Percentiles rank a stretch among this genome's conserved stretches.
These are phyloP conservation scores for Phialophora chinensis DNA, from an alignment of 2,329 filamentous ascomycete genomes.

Conservation along the genomic window DNA sequence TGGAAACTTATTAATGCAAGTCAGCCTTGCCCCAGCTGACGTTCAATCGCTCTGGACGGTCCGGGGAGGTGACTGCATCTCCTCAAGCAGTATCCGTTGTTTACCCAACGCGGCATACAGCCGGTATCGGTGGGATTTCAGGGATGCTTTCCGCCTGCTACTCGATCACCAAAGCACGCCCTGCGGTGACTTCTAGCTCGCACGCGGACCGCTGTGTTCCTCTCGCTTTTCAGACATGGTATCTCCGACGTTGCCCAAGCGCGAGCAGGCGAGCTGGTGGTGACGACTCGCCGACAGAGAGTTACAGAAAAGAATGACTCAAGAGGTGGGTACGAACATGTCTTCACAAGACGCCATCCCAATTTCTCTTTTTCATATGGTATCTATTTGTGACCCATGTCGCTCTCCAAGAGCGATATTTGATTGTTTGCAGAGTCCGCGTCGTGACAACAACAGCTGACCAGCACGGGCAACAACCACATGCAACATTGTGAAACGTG, in stretches of 20 bases:
- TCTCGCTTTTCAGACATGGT: background rate
- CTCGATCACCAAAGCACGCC: background rate
- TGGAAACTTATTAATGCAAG: background rate
- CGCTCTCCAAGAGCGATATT: too few relatives aligned
- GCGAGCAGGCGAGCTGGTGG: background rate
- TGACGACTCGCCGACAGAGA: background rate
- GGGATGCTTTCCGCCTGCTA: background rate
- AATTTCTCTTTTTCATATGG: background rate
- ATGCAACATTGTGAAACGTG: background rate
- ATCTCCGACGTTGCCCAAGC: background rate
- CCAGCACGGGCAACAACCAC: background rate
- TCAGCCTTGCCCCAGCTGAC: background rate
- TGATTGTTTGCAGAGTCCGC: background rate
- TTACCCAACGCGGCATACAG: background rate
- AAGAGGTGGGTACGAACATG: background rate
- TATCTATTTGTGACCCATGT: background rate
- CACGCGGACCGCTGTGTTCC: background rate
- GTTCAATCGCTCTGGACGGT: background rate
- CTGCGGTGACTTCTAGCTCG: background rate
- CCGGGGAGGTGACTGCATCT: background rate
- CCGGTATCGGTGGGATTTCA: background rate
- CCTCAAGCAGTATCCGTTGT: background rate
- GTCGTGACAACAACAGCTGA: background rate
- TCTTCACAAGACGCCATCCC: background rate
- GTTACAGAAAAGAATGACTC: background rate